phyloP scores from a whole-genome alignment of 192 early-diverging fungal genomes.

The Backusella morwellensis region DNA sequence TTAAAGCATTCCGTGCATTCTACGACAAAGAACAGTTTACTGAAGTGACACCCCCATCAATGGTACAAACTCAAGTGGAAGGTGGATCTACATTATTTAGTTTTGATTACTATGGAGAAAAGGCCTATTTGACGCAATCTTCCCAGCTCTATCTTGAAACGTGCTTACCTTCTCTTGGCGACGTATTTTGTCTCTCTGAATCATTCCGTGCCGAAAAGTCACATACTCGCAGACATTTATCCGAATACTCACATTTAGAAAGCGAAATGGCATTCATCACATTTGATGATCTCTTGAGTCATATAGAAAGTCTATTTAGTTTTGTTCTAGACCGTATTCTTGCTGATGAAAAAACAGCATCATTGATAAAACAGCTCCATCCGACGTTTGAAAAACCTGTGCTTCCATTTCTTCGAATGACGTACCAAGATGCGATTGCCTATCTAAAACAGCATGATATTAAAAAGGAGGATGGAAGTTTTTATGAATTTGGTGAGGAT shows the following conservation, averaged over 20 bases:
- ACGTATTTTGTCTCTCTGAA: conserved; percentile 94
- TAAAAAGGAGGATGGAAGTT: conserved; percentile 85
- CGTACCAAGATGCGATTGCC: conserved; percentile 92
- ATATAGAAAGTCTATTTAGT: conserved; percentile 83
- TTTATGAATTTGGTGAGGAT: conserved; percentile 97
- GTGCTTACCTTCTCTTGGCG: conserved; percentile 89
- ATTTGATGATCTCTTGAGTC: conserved; percentile 86
- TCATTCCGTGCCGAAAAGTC: conserved; percentile 98
- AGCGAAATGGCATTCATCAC: conserved; percentile 93
- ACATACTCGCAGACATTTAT: conserved; percentile 93
- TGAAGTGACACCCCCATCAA: conserved; percentile 96
- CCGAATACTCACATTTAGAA: conserved; percentile 96
- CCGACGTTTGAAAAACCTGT: conserved; percentile 79
- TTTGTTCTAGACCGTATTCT: conserved; percentile 78
- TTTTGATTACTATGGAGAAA: conserved; percentile 95
- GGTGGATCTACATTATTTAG: conserved; percentile 94
- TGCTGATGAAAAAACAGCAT: conserved; percentile 65
- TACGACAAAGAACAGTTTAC: conserved; percentile 78
- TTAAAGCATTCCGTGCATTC: conserved; percentile 95
- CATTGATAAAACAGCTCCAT: conserved; percentile 87
- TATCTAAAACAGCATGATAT: conserved; percentile 91
- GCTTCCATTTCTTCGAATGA: conserved; percentile 94
- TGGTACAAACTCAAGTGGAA: conserved; percentile 99
- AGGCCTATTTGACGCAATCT: conserved; percentile 97
- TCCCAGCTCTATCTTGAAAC: conserved; percentile 99